Base-by-base conservation (phyloP, 495 filamentous ascomycete species). In the Cercophora scortea region DNA sequence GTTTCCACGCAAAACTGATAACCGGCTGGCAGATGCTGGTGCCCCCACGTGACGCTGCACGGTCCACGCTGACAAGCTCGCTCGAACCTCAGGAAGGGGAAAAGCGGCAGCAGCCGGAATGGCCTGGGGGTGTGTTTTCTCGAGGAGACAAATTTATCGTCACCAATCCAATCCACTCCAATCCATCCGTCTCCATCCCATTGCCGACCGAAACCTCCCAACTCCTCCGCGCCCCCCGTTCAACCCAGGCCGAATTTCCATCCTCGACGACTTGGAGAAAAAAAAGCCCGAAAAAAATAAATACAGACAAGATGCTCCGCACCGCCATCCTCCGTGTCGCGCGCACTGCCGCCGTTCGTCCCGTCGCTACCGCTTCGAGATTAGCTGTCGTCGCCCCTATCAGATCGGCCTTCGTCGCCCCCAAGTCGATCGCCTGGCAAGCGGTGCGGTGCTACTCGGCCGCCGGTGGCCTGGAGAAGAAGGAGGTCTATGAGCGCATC, bases 401-500 rank as follows among this genome's bases (percentile, higher is more conserved):
- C 62, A 34, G 47, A 25, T 19, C 52, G 8, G 39, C 53, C 1
- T 54, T 60, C 58, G 79, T 64, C 64, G 70, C 66, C 61, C 76
- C 76, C 71, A 70, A 66, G 52, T 62, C 69, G 53, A 70, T 70
- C 51, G 73, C 71, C 53, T 76, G 78, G 67, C 78, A 81, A 66
- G 76, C 78, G 52, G 72, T 87, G 61, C 79, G 93, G 66, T 85
- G 80, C 74, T 98, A 98, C 76, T 91, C 91, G 45, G 87, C 93
- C 42, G 81, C 79, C 43, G 83, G 83, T 51, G 85, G 82, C 42
- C 75, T 96, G 42, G 73, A 79, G 52, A 87, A 89, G 79, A 74
- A 81, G 9, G 90, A 96, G 71, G 86, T 96, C 52, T 86, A 95
- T 72, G 87, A 87, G 46, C 85, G 93, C 63, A 97, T 98, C 79